These are phyloP conservation scores for Hansenula sp. DNA, from an alignment of 1,139 yeast species.

Conservation along the genomic window DNA sequence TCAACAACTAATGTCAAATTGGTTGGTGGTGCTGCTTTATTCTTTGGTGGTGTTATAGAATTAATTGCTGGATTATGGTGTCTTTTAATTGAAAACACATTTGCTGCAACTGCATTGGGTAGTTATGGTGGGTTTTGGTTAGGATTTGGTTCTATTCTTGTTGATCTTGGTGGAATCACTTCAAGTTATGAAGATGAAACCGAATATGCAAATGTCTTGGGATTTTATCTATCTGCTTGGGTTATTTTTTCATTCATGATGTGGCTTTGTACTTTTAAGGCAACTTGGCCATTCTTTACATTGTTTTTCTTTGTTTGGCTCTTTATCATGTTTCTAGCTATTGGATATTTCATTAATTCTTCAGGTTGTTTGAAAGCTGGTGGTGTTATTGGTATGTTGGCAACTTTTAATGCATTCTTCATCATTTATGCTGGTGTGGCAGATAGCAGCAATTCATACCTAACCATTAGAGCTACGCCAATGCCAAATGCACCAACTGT, in stretches of 20 bases:
- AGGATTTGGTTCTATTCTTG: conserved; percentile 55
- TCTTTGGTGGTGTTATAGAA: conserved; percentile 66
- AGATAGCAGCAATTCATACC: conserved; percentile 55
- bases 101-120: conserved; percentile 61
- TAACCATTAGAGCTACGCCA: conserved; percentile 52
- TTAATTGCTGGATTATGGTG: conserved; percentile 68
- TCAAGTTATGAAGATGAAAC: conserved; percentile 44
- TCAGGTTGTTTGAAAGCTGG: conserved; percentile 58
- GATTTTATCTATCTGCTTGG: conserved; percentile 66
- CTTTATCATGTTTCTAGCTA: conserved; percentile 57
- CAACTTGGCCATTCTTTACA: conserved; percentile 60
- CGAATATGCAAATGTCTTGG: conserved; percentile 49
- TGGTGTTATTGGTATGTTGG: conserved; percentile 62
- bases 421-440: conserved; percentile 70
- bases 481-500: conserved; percentile 43
- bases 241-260: conserved; percentile 59
- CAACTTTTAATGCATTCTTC: conserved; percentile 61
- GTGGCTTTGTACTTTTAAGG: conserved; percentile 56
- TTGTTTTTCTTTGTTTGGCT: conserved; percentile 52
- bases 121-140: conserved; percentile 81
- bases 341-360: conserved; percentile 49
- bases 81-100: conserved; percentile 61
- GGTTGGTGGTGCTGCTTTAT: conserved; percentile 47
- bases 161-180: conserved; percentile 52
- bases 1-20: conserved; percentile 46